Evolutionary conservation across 192 early-diverging fungal species (phyloP).

Genomic region (Rhizophagus sp.): DNA sequence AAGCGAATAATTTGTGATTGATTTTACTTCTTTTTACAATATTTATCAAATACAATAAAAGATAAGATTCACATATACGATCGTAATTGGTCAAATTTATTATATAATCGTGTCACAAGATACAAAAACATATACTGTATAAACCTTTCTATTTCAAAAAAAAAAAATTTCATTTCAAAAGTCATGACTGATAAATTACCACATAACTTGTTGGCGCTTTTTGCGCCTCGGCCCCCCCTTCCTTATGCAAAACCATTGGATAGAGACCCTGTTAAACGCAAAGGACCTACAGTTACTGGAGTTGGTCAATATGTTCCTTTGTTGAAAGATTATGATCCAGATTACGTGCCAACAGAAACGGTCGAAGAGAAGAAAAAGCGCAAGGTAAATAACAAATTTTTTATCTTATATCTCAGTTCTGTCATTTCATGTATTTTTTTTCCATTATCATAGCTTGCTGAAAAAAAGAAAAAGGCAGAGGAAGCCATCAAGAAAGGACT

Average conservation of each 20-base stretch:
- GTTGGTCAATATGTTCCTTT: constrained; percentile 59
- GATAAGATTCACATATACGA: too few species aligned
- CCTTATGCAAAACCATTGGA: constrained; percentile 66
- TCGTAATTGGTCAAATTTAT: too few species aligned
- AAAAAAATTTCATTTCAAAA: not conserved
- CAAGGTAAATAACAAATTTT: constrained; percentile 48
- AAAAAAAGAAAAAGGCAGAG: constrained; percentile 58
- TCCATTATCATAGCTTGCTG: constrained; percentile 43
- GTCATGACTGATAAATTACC: constrained; percentile 46
- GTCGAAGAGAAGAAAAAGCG: constrained; percentile 67
- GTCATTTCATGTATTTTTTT: too few species aligned
- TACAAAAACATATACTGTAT: too few species aligned
- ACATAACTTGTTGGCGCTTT: constrained; percentile 74
- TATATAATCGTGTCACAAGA: too few species aligned
- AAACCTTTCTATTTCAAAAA: too few species aligned
- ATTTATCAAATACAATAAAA: too few species aligned
- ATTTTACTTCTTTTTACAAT: too few species aligned
- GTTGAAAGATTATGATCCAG: constrained; percentile 60
- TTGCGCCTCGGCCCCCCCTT: constrained; percentile 82
- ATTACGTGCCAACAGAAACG: constrained; percentile 73
- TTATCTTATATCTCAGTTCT: not conserved
- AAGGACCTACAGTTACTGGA: constrained; percentile 54
- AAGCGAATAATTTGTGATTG: too few species aligned
- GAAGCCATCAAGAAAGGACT: constrained; percentile 56
- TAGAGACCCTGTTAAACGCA: constrained; percentile 56